These are phyloP conservation scores for Puya raimondii DNA, from an alignment of 176 grass and related monocot genomes.

Conservation along the genomic window DNA sequence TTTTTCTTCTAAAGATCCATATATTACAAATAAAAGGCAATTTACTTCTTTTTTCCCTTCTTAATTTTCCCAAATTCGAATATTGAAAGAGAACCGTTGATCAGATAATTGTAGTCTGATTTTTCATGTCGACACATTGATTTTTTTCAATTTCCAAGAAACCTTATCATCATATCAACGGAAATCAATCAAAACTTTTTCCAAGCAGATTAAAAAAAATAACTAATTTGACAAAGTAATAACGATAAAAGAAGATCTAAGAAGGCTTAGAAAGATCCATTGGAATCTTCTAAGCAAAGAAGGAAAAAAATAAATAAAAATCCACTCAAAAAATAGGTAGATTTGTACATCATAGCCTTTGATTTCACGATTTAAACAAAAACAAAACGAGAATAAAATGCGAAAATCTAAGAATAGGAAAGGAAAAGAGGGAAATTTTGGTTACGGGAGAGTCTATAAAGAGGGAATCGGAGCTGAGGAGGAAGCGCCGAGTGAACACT, in stretches of 20 bases:
- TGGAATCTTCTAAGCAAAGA: slow-evolving; percentile 69
- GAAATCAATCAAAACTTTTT: background rate
- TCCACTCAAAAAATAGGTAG: slow-evolving; percentile 69
- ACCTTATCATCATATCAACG: slow-evolving; percentile 59
- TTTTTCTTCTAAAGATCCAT: background rate
- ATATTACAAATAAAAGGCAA: background rate
- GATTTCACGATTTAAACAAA: background rate
- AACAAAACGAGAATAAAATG: background rate
- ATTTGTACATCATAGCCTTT: slow-evolving; percentile 45
- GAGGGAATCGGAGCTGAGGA: too few relatives aligned
- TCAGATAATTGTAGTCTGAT: slow-evolving; percentile 99
- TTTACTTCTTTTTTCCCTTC: background rate
- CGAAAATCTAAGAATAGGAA: background rate
- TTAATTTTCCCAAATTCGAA: too few relatives aligned
- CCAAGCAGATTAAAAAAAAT: too few relatives aligned
- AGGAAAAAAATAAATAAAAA: background rate
- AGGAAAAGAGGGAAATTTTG: background rate
- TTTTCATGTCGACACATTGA: slow-evolving; percentile 34
- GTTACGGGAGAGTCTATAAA: too few relatives aligned
- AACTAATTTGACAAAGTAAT: background rate
- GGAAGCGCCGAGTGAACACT: too few relatives aligned
- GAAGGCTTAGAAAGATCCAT: slow-evolving; percentile 98
- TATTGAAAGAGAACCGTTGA: slow-evolving; percentile 17
- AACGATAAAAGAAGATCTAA: background rate
- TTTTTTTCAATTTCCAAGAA: slow-evolving; percentile 25